Evolutionary conservation across 805 yeast genomes (phyloP), one percentile per base, ranked within the genome.

Genomic region (Ogataea thermomethanolica): DNA sequence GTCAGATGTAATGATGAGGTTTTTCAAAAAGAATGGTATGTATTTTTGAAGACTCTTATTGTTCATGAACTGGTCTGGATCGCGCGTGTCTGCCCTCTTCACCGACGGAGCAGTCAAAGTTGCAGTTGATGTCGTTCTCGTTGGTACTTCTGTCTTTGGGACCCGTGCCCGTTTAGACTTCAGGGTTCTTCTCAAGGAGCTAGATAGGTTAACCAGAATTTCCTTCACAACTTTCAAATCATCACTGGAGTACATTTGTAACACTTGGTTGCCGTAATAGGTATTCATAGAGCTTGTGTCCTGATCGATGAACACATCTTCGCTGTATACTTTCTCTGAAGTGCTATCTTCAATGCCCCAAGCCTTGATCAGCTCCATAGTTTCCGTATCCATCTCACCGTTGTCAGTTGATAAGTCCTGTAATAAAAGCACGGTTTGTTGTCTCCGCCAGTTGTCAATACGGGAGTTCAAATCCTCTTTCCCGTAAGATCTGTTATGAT

Each of bases 301-400:
- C 15, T 25, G 28, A 29, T 27, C 25, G 4, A 32, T 15, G 14
- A 35, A 11, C 29, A 36, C 23, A 34, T 28, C 17, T 31, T 31
- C 15, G 9, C 29, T 35, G 15, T 29, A 13, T 10, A 31, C 20
- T 8, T 30, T 23, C 12, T 25, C 20, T n/a, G 29, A 12, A 24
- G 13, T 20, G 10, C 41, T 33, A n/a, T 57, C 55, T 15, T 58
- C 65, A 14, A 60, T 56, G 2, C 63, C 65, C 65, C 65, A 60
- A 7, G 61, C 49, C 37, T 52, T 49, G 35, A 59, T 53, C 13
- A 57, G 46, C 10, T 58, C 63, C 2, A 46, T 8, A 3, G 58
- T 54, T 3, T 55, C 58, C 12, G 32, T 28, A 23, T 53, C 53
- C 11, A 46, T 25, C 3, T 46, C 31, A 5, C 14, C 29, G 13